phyloP scores from a whole-genome alignment of 805 yeast genomes.

The Ogataea paraovalis region DNA sequence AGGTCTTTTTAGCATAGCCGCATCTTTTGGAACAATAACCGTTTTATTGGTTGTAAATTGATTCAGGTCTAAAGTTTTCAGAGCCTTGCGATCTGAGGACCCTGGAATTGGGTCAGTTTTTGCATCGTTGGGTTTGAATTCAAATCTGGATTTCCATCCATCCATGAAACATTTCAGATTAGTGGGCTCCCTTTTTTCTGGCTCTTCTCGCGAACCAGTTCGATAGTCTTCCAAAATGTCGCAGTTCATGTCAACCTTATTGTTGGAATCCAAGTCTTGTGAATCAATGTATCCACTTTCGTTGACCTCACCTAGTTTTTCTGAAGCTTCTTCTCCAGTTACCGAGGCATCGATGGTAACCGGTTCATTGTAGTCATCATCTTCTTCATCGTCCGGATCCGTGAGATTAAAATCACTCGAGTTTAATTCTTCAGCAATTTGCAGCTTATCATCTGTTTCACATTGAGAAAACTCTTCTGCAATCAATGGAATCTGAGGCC shows the following conservation, averaged over 20 bases:
- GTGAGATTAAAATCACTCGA: slow-evolving; percentile 30
- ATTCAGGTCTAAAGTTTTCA: background rate
- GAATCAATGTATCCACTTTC: slow-evolving; percentile 5
- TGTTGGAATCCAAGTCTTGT: background rate
- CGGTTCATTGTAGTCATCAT: background rate
- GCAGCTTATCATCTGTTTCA: too few species aligned
- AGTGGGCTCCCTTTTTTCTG: background rate
- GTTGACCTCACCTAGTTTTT: background rate
- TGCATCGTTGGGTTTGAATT: background rate
- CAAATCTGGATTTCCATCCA: slow-evolving; percentile 2
- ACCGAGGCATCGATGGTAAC: background rate
- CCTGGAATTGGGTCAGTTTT: background rate
- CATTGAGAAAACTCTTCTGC: too few species aligned
- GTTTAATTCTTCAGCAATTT: slow-evolving; percentile 7
- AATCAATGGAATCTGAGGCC: background rate
- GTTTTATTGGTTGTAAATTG: background rate
- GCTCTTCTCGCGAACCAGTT: background rate
- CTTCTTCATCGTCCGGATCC: slow-evolving; percentile 23
- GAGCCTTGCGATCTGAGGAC: background rate
- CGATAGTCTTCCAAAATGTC: background rate
- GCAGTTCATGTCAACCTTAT: background rate
- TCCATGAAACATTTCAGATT: background rate
- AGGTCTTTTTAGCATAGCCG: background rate
- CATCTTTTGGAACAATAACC: background rate
- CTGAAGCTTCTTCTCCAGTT: background rate